Percentiles rank a stretch among this genome's conserved stretches.
Evolutionary conservation across 106 monocot genomes (phyloP).

Genomic region (Hemerocallis citrina): DNA sequence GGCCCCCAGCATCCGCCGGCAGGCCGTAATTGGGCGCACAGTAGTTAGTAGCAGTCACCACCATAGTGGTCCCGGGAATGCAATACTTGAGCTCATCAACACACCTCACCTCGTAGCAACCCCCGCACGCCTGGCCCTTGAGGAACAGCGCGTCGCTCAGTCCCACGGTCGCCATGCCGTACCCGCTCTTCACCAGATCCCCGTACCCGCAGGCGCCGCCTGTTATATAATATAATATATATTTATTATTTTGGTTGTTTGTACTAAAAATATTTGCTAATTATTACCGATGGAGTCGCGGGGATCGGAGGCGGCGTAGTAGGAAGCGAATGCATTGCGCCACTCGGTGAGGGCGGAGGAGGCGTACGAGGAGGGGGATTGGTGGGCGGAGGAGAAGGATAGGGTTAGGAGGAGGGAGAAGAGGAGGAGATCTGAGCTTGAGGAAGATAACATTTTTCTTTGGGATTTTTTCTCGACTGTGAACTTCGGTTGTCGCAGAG

Average conservation of each 20-base stretch:
- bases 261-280: not conserved
- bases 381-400: slow-evolving; percentile 14
- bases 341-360: slow-evolving; percentile 71
- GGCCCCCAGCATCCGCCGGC: slow-evolving; percentile 58
- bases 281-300: slow-evolving; percentile 51
- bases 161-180: slow-evolving; percentile 78
- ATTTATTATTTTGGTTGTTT: too few relatives aligned
- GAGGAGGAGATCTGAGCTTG: not conserved
- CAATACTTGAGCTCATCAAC: slow-evolving; percentile 84
- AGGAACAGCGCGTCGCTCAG: slow-evolving; percentile 72
- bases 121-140: slow-evolving; percentile 78
- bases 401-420: not conserved
- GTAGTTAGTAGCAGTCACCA: slow-evolving; percentile 83
- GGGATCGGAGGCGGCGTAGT: slow-evolving; percentile 74
- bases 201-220: slow-evolving; percentile 95
- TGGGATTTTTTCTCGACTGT: not conserved
- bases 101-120: slow-evolving; percentile 86
- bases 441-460: not conserved
- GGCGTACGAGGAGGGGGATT: slow-evolving; percentile 21
- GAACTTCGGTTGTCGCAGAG: not conserved
- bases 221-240: slow-evolving; percentile 10
- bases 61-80: slow-evolving; percentile 83
- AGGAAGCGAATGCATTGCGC: slow-evolving; percentile 66
- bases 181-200: slow-evolving; percentile 70
- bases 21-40: slow-evolving; percentile 92